Evolutionary conservation across 176 grass and related monocot species (phyloP), one percentile per base, ranked within the genome.

Genomic region (Rhynchospora breviuscula): DNA sequence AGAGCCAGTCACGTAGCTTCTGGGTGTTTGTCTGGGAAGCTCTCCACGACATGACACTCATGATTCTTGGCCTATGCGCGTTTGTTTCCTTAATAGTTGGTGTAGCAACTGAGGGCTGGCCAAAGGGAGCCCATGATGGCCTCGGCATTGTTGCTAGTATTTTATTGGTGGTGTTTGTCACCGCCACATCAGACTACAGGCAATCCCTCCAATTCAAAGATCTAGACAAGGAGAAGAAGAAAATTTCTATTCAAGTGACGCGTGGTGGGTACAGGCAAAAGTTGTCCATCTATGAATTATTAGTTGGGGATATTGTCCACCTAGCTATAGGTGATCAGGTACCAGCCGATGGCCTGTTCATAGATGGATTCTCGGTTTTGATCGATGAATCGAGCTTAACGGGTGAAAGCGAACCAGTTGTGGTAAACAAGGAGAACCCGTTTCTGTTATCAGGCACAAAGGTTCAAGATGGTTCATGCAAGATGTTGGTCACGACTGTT

Each of bases 221-320:
- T 90, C 89, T 98, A 26, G 95, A 98, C 71, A 94, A 91, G 88
- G 95, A 98, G 84, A 98, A 95, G 80, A 94, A 95, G 87, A 94
- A 95, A 85, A 95, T 98, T 87, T 88, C 82, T 6, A 87, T 95
- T 52, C 95, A 98, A 80, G 90, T 98, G 73, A 95, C 90, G 8
- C 82, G 95, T 59, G 54, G 80, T 7, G 92, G 95, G 8, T 98
- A 89, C 74, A 61, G 92, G 78, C 95, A 93, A 87, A 94, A 91
- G 74, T 80, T 98, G 51, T 95, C 90, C 0, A 98, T 98, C 59
- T 93, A 98, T 26, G 90, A 98, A 43, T 89, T 98, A 62, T 90
- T 98, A 14, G 86, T 85, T 6, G 95, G 95, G 29, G 95, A 98
- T 87, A 84, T 98, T 2, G 95, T 93, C 35, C 95, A 98, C 71